Percentiles rank a stretch among this genome's conserved stretches.
phyloP scores from a whole-genome alignment of 371 early-diverging fungal species.

The Rhizopus delemar region DNA sequence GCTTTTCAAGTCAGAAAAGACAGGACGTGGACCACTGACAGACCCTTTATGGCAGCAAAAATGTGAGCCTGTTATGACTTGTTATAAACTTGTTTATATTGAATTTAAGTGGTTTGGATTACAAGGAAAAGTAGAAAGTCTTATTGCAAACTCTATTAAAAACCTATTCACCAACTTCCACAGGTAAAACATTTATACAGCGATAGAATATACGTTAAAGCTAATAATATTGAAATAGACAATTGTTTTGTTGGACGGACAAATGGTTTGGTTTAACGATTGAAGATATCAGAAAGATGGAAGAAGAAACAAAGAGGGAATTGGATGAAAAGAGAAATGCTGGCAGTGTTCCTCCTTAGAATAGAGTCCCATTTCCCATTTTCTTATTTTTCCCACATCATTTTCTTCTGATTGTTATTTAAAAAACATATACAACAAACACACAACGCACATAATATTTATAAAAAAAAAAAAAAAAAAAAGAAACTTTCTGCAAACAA shows the following conservation, averaged over 20 bases:
- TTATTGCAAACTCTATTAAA: constrained; percentile 45
- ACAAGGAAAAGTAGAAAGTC: constrained; percentile 59
- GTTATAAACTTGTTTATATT: constrained; percentile 72
- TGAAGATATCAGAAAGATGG: constrained; percentile 63
- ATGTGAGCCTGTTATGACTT: constrained; percentile 72
- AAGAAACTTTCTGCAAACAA: no score
- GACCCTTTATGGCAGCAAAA: constrained; percentile 41
- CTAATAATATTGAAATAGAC: constrained; percentile 38
- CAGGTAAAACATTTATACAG: constrained; percentile 17
- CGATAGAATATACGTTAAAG: constrained; percentile 18
- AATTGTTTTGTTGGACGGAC: constrained; percentile 73
- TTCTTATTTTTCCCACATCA: not conserved
- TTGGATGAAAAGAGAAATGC: constrained; percentile 44
- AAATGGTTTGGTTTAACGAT: constrained; percentile 73
- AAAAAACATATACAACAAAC: not conserved
- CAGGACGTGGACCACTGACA: constrained; percentile 69
- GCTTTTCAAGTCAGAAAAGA: constrained; percentile 60
- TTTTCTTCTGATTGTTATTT: not conserved
- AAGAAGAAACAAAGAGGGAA: constrained; percentile 64
- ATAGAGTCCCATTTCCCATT: not conserved
- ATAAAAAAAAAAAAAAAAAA: no score
- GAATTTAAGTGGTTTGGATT: constrained; percentile 75
- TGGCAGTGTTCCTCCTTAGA: not conserved
- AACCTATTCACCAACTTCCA: constrained; percentile 36
- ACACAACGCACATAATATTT: not conserved